These are phyloP conservation scores for Suillus sp. DNA, from an alignment of 768 basidiomycete genomes.

Conservation along the genomic window DNA sequence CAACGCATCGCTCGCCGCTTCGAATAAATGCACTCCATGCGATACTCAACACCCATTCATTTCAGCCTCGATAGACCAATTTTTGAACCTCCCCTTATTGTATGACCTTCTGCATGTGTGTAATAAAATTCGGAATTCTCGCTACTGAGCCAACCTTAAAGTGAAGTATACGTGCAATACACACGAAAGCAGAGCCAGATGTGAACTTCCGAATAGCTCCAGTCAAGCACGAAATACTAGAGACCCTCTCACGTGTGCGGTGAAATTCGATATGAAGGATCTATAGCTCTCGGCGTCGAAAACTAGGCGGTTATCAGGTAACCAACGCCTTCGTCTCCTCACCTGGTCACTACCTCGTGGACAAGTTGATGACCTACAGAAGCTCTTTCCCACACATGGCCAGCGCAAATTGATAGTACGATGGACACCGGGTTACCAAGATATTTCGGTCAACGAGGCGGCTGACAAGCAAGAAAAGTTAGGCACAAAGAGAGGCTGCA, in stretches of 20 bases:
- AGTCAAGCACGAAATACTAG: neutral
- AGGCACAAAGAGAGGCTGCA: too few species aligned
- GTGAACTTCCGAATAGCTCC: neutral
- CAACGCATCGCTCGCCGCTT: neutral
- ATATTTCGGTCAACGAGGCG: too few species aligned
- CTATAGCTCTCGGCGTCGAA: too few species aligned
- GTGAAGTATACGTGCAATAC: too few species aligned
- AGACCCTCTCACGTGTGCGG: neutral
- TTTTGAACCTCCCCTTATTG: neutral
- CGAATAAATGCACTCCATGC: neutral
- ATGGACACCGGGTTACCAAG: too few species aligned
- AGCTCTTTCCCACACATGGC: too few species aligned
- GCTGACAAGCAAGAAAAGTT: too few species aligned
- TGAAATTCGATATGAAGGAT: neutral
- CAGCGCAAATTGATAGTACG: too few species aligned
- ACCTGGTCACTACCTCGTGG: too few species aligned
- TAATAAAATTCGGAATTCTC: neutral
- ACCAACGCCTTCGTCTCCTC: too few species aligned
- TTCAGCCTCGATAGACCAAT: neutral
- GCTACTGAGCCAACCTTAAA: neutral
- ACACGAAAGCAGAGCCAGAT: neutral
- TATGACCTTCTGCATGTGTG: neutral
- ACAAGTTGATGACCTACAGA: too few species aligned
- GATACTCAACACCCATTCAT: neutral
- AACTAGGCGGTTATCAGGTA: too few species aligned